Percentiles rank a stretch among this genome's conserved stretches.
Evolutionary conservation across 2,329 filamentous ascomycete species (phyloP).

Genomic region (Stachybotrys elegans): DNA sequence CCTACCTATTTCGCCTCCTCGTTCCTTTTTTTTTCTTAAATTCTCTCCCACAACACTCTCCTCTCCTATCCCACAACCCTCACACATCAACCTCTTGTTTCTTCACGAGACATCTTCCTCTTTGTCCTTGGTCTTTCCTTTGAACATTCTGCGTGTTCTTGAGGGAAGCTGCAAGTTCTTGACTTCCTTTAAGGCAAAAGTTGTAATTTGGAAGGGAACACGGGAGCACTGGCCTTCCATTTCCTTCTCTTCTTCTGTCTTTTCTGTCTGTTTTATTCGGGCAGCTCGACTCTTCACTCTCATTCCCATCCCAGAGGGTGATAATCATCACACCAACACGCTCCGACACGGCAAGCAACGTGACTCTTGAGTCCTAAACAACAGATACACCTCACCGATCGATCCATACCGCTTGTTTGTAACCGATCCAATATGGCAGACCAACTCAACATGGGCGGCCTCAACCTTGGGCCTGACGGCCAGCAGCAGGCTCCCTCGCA

Average conservation of each 20-base stretch:
- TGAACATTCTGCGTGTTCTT: constrained; percentile 41
- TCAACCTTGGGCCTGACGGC: constrained; percentile 53
- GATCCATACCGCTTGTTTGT: constrained; percentile 12
- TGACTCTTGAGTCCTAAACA: too few relatives aligned
- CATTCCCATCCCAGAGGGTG: constrained; percentile 24
- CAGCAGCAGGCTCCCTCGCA: constrained; percentile 22
- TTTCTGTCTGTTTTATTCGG: constrained; percentile 24
- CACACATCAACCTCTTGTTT: constrained; percentile 24
- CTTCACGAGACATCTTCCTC: constrained; percentile 26
- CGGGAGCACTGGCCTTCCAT: constrained; percentile 27
- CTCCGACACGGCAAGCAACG: too few relatives aligned
- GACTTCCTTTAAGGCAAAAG: constrained; percentile 22
- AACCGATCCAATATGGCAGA: constrained; percentile 69
- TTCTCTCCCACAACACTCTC: constrained; percentile 27
- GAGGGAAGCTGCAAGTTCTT: constrained; percentile 30
- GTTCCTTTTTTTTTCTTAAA: constrained; percentile 27
- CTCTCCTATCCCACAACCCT: constrained; percentile 21
- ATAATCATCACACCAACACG: too few relatives aligned
- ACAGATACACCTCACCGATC: constrained; percentile 13
- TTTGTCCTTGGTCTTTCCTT: constrained; percentile 40
- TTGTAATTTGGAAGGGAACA: constrained; percentile 27
- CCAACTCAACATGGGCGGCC: constrained; percentile 75
- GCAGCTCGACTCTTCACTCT: constrained; percentile 20
- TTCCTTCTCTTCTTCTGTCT: constrained; percentile 22
- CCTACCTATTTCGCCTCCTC: constrained; percentile 15